phyloP scores from a whole-genome alignment of 169 alveolate genomes.

The Fabrea salina region DNA sequence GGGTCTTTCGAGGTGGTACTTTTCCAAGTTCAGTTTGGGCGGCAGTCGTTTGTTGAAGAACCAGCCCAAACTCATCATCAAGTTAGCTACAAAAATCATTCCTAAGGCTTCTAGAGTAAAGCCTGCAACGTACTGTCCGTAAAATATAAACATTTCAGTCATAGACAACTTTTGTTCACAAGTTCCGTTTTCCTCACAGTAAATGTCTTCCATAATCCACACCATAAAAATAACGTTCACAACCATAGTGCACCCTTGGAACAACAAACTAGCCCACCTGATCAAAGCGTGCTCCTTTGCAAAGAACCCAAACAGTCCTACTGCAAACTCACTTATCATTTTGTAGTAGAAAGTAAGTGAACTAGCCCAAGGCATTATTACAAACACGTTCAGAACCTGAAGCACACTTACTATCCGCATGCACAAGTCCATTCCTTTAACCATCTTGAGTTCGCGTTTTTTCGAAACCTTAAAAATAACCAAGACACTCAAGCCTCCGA shows the following conservation, averaged over 20 bases:
- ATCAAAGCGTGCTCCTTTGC: not conserved
- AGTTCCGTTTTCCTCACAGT: not conserved
- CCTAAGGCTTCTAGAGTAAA: slow-evolving; percentile 21
- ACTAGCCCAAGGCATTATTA: slow-evolving; percentile 11
- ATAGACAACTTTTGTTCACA: not conserved
- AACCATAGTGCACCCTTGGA: not conserved
- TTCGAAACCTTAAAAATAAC: not conserved
- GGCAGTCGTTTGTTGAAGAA: not conserved
- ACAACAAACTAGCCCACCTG: not conserved
- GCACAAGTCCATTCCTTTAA: not conserved
- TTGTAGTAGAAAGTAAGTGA: not conserved
- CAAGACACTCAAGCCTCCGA: not conserved
- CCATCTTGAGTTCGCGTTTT: not conserved
- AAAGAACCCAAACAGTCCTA: not conserved
- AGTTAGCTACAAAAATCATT: not conserved
- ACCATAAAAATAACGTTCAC: slow-evolving; percentile 4
- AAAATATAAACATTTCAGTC: not conserved
- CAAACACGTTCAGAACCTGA: not conserved
- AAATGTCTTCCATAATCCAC: not conserved
- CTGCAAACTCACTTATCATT: not conserved
- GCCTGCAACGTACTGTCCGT: not conserved
- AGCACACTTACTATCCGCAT: not conserved
- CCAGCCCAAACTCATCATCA: slow-evolving; percentile 30
- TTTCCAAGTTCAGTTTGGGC: slow-evolving; percentile 1
- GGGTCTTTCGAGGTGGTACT: slow-evolving; percentile 22